Conservation (phyloP, 2,329 filamentous ascomycete species). For the Sclerotinia spermophila region DNA sequence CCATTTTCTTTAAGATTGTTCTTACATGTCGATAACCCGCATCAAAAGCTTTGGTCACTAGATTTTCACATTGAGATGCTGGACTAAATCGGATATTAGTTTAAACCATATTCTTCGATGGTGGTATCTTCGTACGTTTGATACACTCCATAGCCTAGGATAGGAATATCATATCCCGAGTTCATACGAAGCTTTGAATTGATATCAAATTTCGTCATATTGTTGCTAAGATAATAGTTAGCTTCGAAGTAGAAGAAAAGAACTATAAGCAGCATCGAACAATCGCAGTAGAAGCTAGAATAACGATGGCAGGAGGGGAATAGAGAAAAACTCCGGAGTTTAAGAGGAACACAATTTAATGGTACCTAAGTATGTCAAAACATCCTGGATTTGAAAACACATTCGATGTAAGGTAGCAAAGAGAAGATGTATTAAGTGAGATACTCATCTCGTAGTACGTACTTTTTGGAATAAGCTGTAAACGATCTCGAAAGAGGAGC, state of each 20-base stretch:
- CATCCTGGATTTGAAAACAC: neutral
- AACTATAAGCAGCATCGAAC: neutral
- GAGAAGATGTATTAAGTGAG: neutral
- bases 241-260: neutral
- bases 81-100: constrained; percentile 43
- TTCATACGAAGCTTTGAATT: constrained; percentile 47
- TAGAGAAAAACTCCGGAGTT: neutral
- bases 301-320: neutral
- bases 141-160: constrained; percentile 53
- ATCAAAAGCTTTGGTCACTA: constrained; percentile 54
- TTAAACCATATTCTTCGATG: neutral
- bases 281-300: neutral
- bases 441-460: constrained; percentile 2
- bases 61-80: constrained; percentile 52
- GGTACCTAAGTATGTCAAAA: neutral
- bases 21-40: constrained; percentile 54
- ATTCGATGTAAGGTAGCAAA: neutral
- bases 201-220: constrained; percentile 45
- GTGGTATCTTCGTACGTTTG: constrained; percentile 38
- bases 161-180: constrained; percentile 59
- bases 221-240: constrained; percentile 14
- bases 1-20: neutral
- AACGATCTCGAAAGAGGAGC: neutral
- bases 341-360: neutral
- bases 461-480: neutral